Evolutionary conservation across 2,329 filamentous ascomycete species (phyloP), one percentile per base, ranked within the genome.

Genomic region (Fusarium sp.): DNA sequence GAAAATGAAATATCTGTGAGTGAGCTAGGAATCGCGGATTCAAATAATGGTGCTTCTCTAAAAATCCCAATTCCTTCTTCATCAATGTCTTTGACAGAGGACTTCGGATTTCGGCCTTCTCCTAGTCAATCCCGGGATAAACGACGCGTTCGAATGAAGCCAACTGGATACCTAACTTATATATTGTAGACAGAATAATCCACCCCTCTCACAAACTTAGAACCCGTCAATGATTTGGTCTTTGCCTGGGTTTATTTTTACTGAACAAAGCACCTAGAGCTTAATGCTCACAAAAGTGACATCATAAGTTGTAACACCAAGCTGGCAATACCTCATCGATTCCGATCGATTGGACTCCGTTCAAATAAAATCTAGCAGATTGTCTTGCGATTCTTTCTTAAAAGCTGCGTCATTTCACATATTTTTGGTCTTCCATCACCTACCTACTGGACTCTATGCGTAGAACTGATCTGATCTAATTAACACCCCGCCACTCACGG

Each of bases 291-390:
- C 42, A 71, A 67, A 41, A 61, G 65, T 75, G 72, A 75, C 72
- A 75, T 75, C 72, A 75, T 75, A 45, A 59, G 20, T 44, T 31
- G 68, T 73, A 70, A 73, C 57, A 22, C 45, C 31, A 24, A 31
- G 61, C 42, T 44, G 55, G n/a, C 64, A 69, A 69, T 69, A 69
- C 64, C 70, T 73, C 60, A 59, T 63, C 56, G 39, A 73, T 56
- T 67, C 59, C 35, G 38, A 39, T 52, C 39, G 63, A 67, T 65
- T 65, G 35, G 38, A 49, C 58, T 73, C 41, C 26, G 52, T 45
- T 41, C 33, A 42, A 54, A 42, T 56, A 22, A 56, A 48, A 51
- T 44, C 24, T 12, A 31, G 31, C 13, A 24, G 26, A 54, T 42
- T 31, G 8, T 42, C 28, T 52, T 58, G n/a, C 28, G 55, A 42